Evolutionary conservation across 75 land plant species (phyloP).

Genomic region (Azolla pinnata): DNA sequence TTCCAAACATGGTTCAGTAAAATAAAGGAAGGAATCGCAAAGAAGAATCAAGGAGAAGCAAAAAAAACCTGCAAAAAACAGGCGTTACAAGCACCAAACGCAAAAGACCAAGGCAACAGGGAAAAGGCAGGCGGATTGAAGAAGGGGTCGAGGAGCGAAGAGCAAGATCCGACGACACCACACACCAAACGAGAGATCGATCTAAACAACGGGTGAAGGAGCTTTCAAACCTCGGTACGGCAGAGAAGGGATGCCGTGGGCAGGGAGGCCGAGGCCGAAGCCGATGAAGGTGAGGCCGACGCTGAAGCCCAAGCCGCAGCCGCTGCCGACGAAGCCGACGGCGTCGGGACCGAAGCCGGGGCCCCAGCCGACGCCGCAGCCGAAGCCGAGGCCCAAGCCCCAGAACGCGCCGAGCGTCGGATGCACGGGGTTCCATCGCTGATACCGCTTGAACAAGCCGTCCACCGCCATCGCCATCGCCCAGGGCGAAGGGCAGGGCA

Average conservation of each 20-base stretch:
- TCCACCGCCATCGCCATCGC: constrained; percentile 72
- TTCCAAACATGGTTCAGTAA: too few relatives aligned
- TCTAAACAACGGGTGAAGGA: too few relatives aligned
- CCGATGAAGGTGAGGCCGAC: constrained; percentile 80
- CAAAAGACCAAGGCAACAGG: too few relatives aligned
- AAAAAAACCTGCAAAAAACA: too few relatives aligned
- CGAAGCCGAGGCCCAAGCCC: constrained; percentile 90
- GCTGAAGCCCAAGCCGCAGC: constrained; percentile 85
- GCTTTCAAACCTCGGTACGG: constrained; percentile 64
- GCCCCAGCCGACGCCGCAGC: constrained; percentile 98
- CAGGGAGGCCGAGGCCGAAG: constrained; percentile 82
- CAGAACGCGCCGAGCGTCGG: constrained; percentile 90
- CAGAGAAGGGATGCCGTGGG: constrained; percentile 35
- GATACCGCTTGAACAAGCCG: constrained; percentile 57
- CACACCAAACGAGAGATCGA: too few relatives aligned
- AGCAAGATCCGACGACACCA: too few relatives aligned
- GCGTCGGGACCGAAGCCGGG: constrained; percentile 97
- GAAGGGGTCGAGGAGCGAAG: too few relatives aligned
- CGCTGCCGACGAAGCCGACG: constrained; percentile 86
- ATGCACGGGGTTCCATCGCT: constrained; percentile 97
- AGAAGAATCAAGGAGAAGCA: too few relatives aligned
- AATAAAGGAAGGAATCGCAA: too few relatives aligned
- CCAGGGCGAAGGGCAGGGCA: too few relatives aligned
- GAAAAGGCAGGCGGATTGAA: too few relatives aligned
- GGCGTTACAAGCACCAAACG: too few relatives aligned